These are phyloP conservation scores for Pseudogymnoascus sp. DNA, from an alignment of 2,329 filamentous ascomycete genomes.

Conservation along the genomic window DNA sequence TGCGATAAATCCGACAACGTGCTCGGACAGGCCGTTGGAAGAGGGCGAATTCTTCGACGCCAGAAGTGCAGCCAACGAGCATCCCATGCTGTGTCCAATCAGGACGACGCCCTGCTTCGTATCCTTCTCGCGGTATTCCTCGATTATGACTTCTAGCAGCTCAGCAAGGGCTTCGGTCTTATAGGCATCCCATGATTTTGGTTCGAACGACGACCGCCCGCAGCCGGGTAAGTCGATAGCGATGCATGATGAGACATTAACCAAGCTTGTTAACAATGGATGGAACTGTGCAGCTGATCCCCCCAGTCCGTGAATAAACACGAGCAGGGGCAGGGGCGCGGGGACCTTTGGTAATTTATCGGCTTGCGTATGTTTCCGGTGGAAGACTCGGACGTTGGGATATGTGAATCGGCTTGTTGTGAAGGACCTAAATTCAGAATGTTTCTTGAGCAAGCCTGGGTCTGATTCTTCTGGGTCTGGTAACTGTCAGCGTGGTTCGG, in stretches of 20 bases:
- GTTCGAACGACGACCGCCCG: constrained; percentile 69
- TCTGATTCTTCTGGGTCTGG: constrained; percentile 40
- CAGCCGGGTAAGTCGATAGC: constrained; percentile 88
- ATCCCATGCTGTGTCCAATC: constrained; percentile 87
- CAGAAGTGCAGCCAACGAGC: constrained; percentile 66
- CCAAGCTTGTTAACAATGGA: constrained; percentile 69
- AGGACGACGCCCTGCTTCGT: constrained; percentile 66
- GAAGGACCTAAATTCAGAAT: constrained; percentile 65
- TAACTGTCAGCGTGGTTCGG: background rate
- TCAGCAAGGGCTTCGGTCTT: constrained; percentile 66
- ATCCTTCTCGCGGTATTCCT: constrained; percentile 60
- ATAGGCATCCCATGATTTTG: constrained; percentile 70
- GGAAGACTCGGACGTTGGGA: constrained; percentile 72
- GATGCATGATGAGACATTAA: constrained; percentile 75
- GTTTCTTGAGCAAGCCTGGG: constrained; percentile 70
- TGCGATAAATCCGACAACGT: constrained; percentile 69
- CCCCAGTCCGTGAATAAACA: constrained; percentile 90
- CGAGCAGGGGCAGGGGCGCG: constrained; percentile 70
- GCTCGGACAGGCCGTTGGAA: constrained; percentile 45
- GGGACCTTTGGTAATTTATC: constrained; percentile 69
- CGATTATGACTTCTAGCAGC: constrained; percentile 67
- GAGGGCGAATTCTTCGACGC: constrained; percentile 47
- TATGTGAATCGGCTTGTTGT: constrained; percentile 64
- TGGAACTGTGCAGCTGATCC: constrained; percentile 86
- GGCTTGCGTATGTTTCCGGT: constrained; percentile 72